Evolutionary conservation across 2,329 filamentous ascomycete genomes (phyloP), one percentile per base, ranked within the genome.

Genomic region (Penicillium psychrosexuale): DNA sequence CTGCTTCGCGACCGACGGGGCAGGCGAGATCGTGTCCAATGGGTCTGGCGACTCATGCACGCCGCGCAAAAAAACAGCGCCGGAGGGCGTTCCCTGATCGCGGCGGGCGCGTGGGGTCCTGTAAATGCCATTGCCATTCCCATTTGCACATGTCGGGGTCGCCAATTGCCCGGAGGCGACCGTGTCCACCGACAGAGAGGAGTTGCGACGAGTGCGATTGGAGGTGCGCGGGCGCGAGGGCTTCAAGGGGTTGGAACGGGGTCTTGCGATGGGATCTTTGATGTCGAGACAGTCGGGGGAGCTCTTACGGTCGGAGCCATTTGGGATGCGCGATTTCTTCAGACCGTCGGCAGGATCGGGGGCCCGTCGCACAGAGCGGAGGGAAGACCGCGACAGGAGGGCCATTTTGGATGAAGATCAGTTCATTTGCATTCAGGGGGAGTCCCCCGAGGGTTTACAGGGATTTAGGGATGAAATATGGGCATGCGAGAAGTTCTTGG

Each of bases 281-380:
- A 24, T 24, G 64, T 72, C 67, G 13, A 71, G 62, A 13, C 68
- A 66, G 52, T 70, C 70, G 15, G 69, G 69, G 12, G 68, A 72
- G 55, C 69, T 72, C 51, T 60, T 64, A 56, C 67, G 65, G 45
- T 55, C 49, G 53, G 31, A 30, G 28, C 58, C 36, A 49, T 53
- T 58, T 36, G 63, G 60, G 13, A 65, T 60, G 45, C 67, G 61
- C 60, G 62, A 61, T 42, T 64, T 64, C 55, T 70, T 69, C 33
- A 28, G 47, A 43, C 47, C 30, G 44, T 60, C 53, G 53, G 60
- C 55, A 47, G 60, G 56, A 51, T 58, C 60, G 51, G 59, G 54
- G 33, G 64, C 63, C 59, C 61, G 68, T 71, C 68, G 69, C 66
- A 69, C 60, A 54, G 67, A 64, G 61, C 69, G 69, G 57, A 70